These are phyloP conservation scores for Tricholoma bakamatsutake DNA, from an alignment of 768 basidiomycete genomes.

Conservation along the genomic window DNA sequence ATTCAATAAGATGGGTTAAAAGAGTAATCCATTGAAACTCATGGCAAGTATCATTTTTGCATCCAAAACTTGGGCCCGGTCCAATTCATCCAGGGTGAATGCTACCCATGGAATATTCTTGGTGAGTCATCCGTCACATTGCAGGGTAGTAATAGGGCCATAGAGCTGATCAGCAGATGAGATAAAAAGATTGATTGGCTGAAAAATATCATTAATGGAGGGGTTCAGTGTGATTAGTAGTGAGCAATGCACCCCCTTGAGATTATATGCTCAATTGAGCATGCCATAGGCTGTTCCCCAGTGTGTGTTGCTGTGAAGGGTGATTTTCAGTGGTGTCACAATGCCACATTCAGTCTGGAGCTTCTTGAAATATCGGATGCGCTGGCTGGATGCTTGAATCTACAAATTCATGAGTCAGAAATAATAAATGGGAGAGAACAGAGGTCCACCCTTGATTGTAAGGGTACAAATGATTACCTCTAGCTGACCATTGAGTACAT, in stretches of 20 bases:
- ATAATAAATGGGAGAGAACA: neutral
- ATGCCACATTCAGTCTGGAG: slow-evolving; percentile 14
- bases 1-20: slow-evolving; percentile 9
- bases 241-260: slow-evolving; percentile 9
- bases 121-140: neutral
- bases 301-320: slow-evolving; percentile 20
- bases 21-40: slow-evolving; percentile 5
- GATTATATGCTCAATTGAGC: slow-evolving; percentile 10
- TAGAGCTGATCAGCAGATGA: slow-evolving; percentile 2
- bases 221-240: slow-evolving; percentile 6
- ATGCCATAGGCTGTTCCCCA: slow-evolving; percentile 20
- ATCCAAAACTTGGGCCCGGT: slow-evolving; percentile 6
- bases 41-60: slow-evolving; percentile 4
- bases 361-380: slow-evolving; percentile 18
- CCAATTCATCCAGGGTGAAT: neutral
- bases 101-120: slow-evolving; percentile 8
- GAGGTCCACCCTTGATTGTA: slow-evolving; percentile 21
- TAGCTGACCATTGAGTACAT: slow-evolving; percentile 17
- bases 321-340: slow-evolving; percentile 14
- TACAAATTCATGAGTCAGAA: slow-evolving; percentile 4
- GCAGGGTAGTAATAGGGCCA: slow-evolving; percentile 8
- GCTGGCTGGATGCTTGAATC: slow-evolving; percentile 20
- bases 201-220: neutral
- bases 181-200: slow-evolving; percentile 10
- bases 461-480: slow-evolving; percentile 25